A percentile compares a stretch with the other conserved stretches of the same genome.
Evolutionary conservation across 2,329 filamentous ascomycete species (phyloP).

Genomic region (Metarhizium brunneum): DNA sequence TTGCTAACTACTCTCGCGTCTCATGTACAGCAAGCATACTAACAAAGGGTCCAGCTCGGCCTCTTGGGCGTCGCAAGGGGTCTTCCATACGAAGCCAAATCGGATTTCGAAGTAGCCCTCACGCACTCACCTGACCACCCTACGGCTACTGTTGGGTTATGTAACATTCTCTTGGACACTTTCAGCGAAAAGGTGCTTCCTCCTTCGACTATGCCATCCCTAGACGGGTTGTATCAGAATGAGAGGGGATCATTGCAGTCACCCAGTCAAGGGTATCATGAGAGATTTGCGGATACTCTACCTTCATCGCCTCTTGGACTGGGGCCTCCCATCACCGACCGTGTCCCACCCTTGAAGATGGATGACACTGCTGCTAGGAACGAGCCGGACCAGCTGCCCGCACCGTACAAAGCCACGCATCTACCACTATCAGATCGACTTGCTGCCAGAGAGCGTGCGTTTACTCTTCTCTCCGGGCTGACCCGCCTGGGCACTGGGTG

Average conservation of each 20-base stretch:
- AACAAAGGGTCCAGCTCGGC: slow-evolving; percentile 46
- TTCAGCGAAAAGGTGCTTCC: slow-evolving; percentile 62
- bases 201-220: slow-evolving; percentile 39
- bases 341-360: slow-evolving; percentile 5
- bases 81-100: slow-evolving; percentile 58
- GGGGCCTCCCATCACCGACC: slow-evolving; percentile 18
- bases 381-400: slow-evolving; percentile 32
- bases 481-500: slow-evolving; percentile 82
- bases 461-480: slow-evolving; percentile 68
- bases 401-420: slow-evolving; percentile 47
- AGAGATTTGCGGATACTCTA: slow-evolving; percentile 16
- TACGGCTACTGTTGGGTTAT: slow-evolving; percentile 69
- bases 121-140: slow-evolving; percentile 73
- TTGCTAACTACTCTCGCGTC: neutral
- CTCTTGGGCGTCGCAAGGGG: slow-evolving; percentile 54
- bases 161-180: slow-evolving; percentile 77
- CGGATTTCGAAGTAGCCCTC: slow-evolving; percentile 74
- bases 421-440: slow-evolving; percentile 70
- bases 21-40: neutral
- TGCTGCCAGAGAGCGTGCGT: slow-evolving; percentile 84
- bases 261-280: slow-evolving; percentile 1
- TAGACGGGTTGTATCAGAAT: slow-evolving; percentile 14
- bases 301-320: slow-evolving; percentile 40
- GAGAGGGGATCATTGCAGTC: neutral
- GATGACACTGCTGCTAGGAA: slow-evolving; percentile 14